Percentiles rank a stretch among this genome's conserved stretches.
These are phyloP conservation scores for Suillus discolor DNA, from an alignment of 768 basidiomycete species.

Conservation along the genomic window DNA sequence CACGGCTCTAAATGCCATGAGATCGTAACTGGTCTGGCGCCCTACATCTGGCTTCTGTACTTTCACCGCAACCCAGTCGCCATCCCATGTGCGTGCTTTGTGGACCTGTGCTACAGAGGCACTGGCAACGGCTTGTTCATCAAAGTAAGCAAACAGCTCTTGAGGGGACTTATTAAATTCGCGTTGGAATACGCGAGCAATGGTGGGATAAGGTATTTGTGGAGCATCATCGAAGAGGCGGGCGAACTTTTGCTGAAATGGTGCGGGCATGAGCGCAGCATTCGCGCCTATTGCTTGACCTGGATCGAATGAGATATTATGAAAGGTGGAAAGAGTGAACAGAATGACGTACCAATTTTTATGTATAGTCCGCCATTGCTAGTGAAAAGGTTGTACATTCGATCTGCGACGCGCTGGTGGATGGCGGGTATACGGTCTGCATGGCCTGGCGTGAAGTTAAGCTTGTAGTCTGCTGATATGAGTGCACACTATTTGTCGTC, in stretches of 20 bases:
- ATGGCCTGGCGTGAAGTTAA: constrained; percentile 79
- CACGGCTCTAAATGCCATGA: constrained; percentile 66
- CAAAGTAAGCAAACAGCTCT: constrained; percentile 80
- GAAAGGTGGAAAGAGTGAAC: constrained; percentile 14
- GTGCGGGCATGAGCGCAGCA: constrained; percentile 79
- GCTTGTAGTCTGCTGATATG: constrained; percentile 83
- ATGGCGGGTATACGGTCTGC: constrained; percentile 75
- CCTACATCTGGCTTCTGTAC: constrained; percentile 88
- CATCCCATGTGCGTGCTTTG: constrained; percentile 58
- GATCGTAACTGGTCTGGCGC: constrained; percentile 86
- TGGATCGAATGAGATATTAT: constrained; percentile 15
- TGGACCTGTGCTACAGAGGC: constrained; percentile 96
- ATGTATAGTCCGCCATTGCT: constrained; percentile 87
- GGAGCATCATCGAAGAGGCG: constrained; percentile 90
- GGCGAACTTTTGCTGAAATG: constrained; percentile 82
- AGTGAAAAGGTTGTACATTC: constrained; percentile 75
- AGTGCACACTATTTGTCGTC: constrained; percentile 53
- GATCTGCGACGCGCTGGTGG: constrained; percentile 81
- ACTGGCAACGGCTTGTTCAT: constrained; percentile 76
- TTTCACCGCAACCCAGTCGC: constrained; percentile 88
- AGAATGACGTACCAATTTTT: constrained; percentile 61
- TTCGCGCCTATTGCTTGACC: constrained; percentile 86
- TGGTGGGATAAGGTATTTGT: constrained; percentile 71
- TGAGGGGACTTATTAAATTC: constrained; percentile 72
- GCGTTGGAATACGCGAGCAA: constrained; percentile 64